Percentiles rank a stretch among this genome's conserved stretches.
Evolutionary conservation across 2,329 filamentous ascomycete genomes (phyloP).

Genomic region (Alternaria ventricosa): DNA sequence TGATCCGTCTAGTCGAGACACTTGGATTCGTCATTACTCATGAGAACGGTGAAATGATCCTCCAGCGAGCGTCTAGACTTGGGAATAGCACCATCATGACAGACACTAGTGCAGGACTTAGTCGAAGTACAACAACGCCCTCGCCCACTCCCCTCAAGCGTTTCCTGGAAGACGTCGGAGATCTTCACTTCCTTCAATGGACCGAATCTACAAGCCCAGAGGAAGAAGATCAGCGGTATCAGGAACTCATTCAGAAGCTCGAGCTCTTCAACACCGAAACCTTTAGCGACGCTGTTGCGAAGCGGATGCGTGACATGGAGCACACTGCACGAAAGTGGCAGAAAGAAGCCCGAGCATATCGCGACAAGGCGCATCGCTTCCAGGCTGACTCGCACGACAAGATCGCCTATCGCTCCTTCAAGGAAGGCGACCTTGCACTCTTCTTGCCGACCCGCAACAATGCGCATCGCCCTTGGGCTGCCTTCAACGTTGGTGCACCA

Average conservation of each 20-base stretch:
- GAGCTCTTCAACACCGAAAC: constrained; percentile 82
- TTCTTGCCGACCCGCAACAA: constrained; percentile 96
- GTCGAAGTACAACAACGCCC: constrained; percentile 63
- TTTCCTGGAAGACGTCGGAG: constrained; percentile 65
- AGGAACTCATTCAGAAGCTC: constrained; percentile 74
- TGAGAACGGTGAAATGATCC: constrained; percentile 73
- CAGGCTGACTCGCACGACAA: constrained; percentile 92
- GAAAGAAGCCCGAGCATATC: constrained; percentile 83
- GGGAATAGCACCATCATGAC: constrained; percentile 55
- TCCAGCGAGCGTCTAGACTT: constrained; percentile 73
- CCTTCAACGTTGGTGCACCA: constrained; percentile 96
- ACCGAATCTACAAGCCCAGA: constrained; percentile 71
- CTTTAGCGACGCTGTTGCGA: constrained; percentile 84
- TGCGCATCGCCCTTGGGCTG: constrained; percentile 93
- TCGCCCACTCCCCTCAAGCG: constrained; percentile 62
- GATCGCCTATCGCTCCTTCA: constrained; percentile 94
- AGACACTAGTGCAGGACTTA: constrained; percentile 47
- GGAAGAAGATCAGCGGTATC: constrained; percentile 75
- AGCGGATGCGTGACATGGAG: constrained; percentile 91
- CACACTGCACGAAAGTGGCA: constrained; percentile 92
- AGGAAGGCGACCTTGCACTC: constrained; percentile 91
- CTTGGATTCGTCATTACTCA: constrained; percentile 83
- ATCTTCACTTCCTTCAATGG: constrained; percentile 83
- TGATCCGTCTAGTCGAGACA: constrained; percentile 83
- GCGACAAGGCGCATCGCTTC: constrained; percentile 81